Evolutionary conservation across 352 stramenopile species (phyloP).

Genomic region (Elongisporangium undulatum): DNA sequence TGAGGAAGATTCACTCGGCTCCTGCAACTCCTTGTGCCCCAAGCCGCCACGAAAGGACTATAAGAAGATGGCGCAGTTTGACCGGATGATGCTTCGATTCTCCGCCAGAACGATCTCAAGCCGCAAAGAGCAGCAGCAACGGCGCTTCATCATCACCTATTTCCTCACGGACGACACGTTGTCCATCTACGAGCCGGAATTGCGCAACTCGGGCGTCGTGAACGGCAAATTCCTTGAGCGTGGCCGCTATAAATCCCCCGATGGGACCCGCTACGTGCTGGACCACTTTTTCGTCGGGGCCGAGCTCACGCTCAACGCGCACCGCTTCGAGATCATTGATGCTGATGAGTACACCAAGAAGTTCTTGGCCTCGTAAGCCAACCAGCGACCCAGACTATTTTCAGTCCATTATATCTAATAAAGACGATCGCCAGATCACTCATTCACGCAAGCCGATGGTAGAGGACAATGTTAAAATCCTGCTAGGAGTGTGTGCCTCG

Average conservation of each 20-base stretch:
- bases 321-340: constrained; percentile 75
- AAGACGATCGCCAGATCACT: too few relatives aligned
- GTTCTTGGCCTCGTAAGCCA: constrained; percentile 55
- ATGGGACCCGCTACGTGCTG: constrained; percentile 53
- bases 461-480: too few relatives aligned
- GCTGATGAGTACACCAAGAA: constrained; percentile 83
- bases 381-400: too few relatives aligned
- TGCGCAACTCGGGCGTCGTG: constrained; percentile 77
- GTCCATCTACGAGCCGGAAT: constrained; percentile 71
- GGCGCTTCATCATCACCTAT: constrained; percentile 79
- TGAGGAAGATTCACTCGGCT: constrained; percentile 73
- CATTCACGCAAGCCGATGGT: too few relatives aligned
- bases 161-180: constrained; percentile 80
- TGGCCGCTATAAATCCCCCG: constrained; percentile 55
- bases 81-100: constrained; percentile 78
- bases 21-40: constrained; percentile 50
- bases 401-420: too few relatives aligned
- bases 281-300: constrained; percentile 53
- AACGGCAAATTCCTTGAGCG: constrained; percentile 85
- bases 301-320: constrained; percentile 58
- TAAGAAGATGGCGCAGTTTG: constrained; percentile 73
- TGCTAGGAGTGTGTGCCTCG: too few relatives aligned
- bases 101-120: constrained; percentile 61
- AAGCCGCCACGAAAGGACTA: constrained; percentile 79
- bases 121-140: constrained; percentile 70